Evolutionary conservation across 2,329 filamentous ascomycete species (phyloP), one percentile per base, ranked within the genome.

Genomic region (Thielaviopsis musarum): DNA sequence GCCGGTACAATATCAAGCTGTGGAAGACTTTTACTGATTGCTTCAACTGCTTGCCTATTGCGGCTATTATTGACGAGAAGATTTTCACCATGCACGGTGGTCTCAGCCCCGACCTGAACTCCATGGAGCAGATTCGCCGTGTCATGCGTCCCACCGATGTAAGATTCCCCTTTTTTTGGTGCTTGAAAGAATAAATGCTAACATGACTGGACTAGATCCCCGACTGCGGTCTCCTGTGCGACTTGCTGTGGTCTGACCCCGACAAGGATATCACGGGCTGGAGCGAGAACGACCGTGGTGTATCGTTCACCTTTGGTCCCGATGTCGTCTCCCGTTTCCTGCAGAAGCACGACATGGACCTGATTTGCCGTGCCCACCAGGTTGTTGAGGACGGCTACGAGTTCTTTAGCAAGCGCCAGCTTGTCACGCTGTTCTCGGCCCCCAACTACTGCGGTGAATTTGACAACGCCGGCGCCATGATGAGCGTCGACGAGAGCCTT

Each of bases 1-100:
- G 93, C 70, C 82, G 91, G 67, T 97, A 95, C 78, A 98, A 97
- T 75, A 95, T 97, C 78, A 97, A 97, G 82, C 81, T 97, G 63
- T 97, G 91, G 91, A 98, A 98, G 82, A 97, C 91, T 1, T 97
- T 98, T 72, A 96, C 91, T 64, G 91, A 98, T 73, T 96, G 91
- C 80, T 98, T 98, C 83, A 98, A 98, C 80, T 96, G 90, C 75
- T 76, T 97, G 69, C 91, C 91, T 54, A 97, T 98, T 72, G 93
- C 91, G 61, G 91, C 93, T 66, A 98, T 98, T 74, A 96, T 98
- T 67, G 91, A 95, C 70, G 93, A 96, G 79, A 98, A 97, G 85
- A 98, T 98, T 71, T 97, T 98, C 78, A 96, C 91, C 70, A 96
- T 98, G 91, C 93, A 98, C 75, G 93, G 93, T 70, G 93, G 93